These are phyloP conservation scores for Rosa multiflora DNA, from an alignment of 306 rosid genomes.

Conservation along the genomic window DNA sequence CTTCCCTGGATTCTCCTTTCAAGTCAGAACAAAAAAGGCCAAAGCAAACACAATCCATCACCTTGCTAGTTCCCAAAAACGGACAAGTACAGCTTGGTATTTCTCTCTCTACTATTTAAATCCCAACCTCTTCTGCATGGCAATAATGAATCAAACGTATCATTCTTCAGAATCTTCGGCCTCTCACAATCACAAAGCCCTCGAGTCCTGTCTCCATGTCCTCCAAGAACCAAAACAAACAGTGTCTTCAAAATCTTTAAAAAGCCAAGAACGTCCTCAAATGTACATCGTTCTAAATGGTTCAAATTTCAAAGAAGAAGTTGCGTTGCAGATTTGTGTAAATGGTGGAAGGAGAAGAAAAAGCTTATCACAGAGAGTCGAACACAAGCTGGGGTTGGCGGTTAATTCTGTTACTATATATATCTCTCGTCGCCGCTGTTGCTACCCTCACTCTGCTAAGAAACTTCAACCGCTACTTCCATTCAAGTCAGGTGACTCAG, in stretches of 20 bases:
- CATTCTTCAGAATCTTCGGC: conserved; percentile 3
- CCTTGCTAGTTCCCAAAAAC: not conserved
- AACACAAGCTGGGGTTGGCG: conserved; percentile 38
- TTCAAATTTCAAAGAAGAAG: not conserved
- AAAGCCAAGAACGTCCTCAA: not conserved
- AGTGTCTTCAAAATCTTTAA: not conserved
- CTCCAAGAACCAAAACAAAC: conserved; percentile 2
- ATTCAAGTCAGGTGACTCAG: not conserved
- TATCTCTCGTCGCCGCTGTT: conserved; percentile 34
- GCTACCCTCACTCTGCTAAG: conserved; percentile 27
- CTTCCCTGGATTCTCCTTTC: not conserved
- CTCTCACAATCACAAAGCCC: not conserved
- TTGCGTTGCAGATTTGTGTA: not conserved
- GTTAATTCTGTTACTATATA: conserved; percentile 33
- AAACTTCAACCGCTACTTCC: conserved; percentile 24
- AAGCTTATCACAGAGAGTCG: not conserved
- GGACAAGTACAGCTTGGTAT: not conserved
- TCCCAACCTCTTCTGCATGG: not conserved
- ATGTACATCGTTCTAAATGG: not conserved
- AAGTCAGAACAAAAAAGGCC: not conserved
- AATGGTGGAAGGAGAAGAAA: conserved; percentile 21
- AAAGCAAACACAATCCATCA: not conserved
- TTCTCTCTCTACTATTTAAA: not conserved
- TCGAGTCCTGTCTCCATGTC: too few relatives aligned
- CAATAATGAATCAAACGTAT: not conserved